Evolutionary conservation across 2,329 filamentous ascomycete species (phyloP), one percentile per base, ranked within the genome.

Genomic region (Arthrobotrys conoides): DNA sequence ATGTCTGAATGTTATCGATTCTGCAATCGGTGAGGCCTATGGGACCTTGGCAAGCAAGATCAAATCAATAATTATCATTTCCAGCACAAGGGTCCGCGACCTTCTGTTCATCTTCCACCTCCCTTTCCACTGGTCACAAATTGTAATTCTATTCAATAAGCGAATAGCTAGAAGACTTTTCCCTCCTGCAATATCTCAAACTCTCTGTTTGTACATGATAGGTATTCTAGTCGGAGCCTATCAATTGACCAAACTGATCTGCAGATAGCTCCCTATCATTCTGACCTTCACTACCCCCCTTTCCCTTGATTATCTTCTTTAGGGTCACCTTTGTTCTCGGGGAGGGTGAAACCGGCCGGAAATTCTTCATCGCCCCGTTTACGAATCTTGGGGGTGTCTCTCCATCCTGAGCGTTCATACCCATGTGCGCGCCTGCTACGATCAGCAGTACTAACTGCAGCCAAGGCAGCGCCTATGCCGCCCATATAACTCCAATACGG

Each of bases 1-100:
- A 14, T 59, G 10, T 61, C 57, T 8, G 36, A 61, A n/a, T 61
- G 57, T 14, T 44, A 44, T n/a, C 57, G 36, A 18, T 44, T 44
- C 16, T 44, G 57, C 8, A 10, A n/a, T n/a, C 44, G 30, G 5
- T 59, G 30, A 59, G 30, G 30, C 0, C 30, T 38, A 2, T 6
- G n/a, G 4, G 6, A 14, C 6, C n/a, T 8, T 46, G n/a, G 44
- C 44, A 10, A 46, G 44, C 44, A 18, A 46, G 44, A 41, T 16
- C 9, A 36, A 36, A 5, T 30, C 27, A 30, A 30, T 30, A 30
- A 30, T 30, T 30, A 4, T 30, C 27, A n/a, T n/a, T n/a, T n/a
- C n/a, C n/a, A n/a, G n/a, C n/a, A n/a, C n/a, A n/a, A n/a, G n/a
- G n/a, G n/a, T n/a, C n/a, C n/a, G n/a, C n/a, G n/a, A n/a, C n/a